Evolutionary conservation across 192 early-diverging fungal species (phyloP).

Genomic region (Phlyctochytrium planicorne): DNA sequence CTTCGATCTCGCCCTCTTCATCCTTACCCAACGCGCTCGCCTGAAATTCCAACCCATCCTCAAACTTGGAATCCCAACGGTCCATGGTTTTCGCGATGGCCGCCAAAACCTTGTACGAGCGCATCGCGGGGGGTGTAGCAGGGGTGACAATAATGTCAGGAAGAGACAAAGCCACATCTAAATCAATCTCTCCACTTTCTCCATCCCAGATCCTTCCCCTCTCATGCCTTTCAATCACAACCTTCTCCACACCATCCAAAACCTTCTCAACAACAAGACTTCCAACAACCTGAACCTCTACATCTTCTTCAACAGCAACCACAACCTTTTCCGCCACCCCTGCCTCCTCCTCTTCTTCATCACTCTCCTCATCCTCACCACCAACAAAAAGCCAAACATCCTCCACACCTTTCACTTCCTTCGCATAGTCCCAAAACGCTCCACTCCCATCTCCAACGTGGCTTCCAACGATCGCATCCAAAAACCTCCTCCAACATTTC

Average conservation of each 20-base stretch:
- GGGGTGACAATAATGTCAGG: too few species aligned
- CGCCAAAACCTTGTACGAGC: too few species aligned
- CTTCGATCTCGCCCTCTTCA: background rate
- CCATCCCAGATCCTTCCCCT: too few species aligned
- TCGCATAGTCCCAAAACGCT: conserved; percentile 12
- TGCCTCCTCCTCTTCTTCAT: background rate
- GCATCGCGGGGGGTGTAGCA: too few species aligned
- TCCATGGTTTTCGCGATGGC: too few species aligned
- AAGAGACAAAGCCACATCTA: too few species aligned
- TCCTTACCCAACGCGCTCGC: too few species aligned
- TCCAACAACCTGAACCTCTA: background rate
- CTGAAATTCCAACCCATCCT: too few species aligned
- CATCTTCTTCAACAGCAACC: background rate
- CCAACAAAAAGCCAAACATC: conserved; percentile 34
- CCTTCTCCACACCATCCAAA: background rate
- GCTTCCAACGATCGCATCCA: conserved; percentile 20
- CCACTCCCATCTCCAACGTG: background rate
- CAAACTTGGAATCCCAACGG: too few species aligned
- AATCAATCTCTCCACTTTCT: too few species aligned
- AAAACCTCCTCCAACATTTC: conserved; percentile 13
- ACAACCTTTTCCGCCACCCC: background rate
- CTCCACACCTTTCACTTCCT: conserved; percentile 19
- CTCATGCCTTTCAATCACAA: too few species aligned
- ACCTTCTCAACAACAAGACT: background rate
- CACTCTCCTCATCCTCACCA: conserved; percentile 18